Conservation (phyloP, 768 basidiomycete species). For the Rhodotorula paludigena region DNA sequence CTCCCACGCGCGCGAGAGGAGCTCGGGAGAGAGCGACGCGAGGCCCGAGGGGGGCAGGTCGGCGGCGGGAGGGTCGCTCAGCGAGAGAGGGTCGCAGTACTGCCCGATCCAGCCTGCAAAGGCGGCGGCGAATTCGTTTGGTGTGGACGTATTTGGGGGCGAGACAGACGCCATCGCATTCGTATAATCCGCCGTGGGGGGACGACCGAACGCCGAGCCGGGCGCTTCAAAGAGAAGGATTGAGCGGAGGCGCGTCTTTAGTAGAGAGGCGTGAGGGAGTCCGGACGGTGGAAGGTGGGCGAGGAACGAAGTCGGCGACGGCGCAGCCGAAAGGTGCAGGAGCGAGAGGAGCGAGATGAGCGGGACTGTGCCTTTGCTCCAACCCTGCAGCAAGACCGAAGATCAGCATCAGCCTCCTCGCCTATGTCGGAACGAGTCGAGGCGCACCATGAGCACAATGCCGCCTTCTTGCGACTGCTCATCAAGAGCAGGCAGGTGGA, state of each 20-base stretch:
- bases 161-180: conserved; percentile 17
- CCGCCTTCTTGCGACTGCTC: conserved; percentile 12
- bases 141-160: conserved; percentile 11
- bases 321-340: conserved; percentile 3
- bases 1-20: conserved; percentile 21
- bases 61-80: neutral
- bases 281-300: neutral
- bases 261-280: neutral
- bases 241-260: neutral
- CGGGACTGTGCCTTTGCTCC: conserved; percentile 36
- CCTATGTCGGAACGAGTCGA: neutral
- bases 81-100: conserved; percentile 3
- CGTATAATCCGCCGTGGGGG: conserved; percentile 25
- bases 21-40: neutral
- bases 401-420: neutral
- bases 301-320: conserved; percentile 8
- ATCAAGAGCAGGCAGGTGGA: conserved; percentile 1
- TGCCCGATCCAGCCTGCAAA: conserved; percentile 29
- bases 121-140: conserved; percentile 11
- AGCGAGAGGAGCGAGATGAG: conserved; percentile 32
- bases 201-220: conserved; percentile 28
- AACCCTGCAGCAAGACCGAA: conserved; percentile 11
- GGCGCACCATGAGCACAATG: conserved; percentile 21
- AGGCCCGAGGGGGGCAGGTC: neutral
- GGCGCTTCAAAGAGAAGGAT: conserved; percentile 32